A percentile compares a stretch with the other conserved stretches of the same genome.
These are phyloP conservation scores for Entelexis sorbosivorans DNA, from an alignment of 1,139 yeast genomes.

Conservation along the genomic window DNA sequence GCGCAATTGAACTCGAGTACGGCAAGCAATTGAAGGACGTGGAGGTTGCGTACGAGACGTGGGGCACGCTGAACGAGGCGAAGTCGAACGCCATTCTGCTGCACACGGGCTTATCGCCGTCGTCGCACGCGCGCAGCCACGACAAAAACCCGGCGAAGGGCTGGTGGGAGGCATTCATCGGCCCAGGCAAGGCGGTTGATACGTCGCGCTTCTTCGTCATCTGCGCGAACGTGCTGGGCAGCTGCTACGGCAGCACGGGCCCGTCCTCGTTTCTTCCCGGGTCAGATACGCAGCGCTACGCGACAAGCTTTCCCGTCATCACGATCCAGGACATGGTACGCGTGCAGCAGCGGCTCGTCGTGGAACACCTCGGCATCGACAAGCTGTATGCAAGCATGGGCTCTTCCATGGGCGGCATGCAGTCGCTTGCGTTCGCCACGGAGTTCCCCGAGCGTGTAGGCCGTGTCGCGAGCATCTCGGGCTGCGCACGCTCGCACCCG, in stretches of 20 bases:
- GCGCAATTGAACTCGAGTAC: constrained; percentile 62
- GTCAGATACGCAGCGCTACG: constrained; percentile 53
- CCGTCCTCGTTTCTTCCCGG: constrained; percentile 77
- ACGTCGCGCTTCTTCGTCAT: constrained; percentile 70
- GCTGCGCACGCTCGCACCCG: constrained; percentile 91
- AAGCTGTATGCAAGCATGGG: constrained; percentile 75
- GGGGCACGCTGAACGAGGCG: constrained; percentile 62
- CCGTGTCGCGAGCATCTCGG: constrained; percentile 66
- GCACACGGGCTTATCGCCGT: constrained; percentile 87
- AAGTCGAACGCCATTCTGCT: constrained; percentile 63
- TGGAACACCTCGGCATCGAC: constrained; percentile 47
- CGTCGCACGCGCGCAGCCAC: constrained; percentile 89
- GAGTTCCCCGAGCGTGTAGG: constrained; percentile 71
- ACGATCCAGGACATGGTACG: constrained; percentile 85
- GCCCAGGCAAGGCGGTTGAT: constrained; percentile 69
- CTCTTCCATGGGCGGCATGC: constrained; percentile 97
- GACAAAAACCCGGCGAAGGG: constrained; percentile 59
- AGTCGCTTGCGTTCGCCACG: constrained; percentile 74
- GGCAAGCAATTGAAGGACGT: constrained; percentile 70
- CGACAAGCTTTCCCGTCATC: constrained; percentile 76
- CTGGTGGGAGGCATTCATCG: constrained; percentile 95
- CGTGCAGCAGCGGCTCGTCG: constrained; percentile 65
- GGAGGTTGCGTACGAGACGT: constrained; percentile 78
- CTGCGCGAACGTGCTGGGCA: constrained; percentile 86
- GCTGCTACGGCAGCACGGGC: constrained; percentile 92